Evolutionary conservation across 345 rosid species (phyloP).

Genomic region (Trapa bicornis): DNA sequence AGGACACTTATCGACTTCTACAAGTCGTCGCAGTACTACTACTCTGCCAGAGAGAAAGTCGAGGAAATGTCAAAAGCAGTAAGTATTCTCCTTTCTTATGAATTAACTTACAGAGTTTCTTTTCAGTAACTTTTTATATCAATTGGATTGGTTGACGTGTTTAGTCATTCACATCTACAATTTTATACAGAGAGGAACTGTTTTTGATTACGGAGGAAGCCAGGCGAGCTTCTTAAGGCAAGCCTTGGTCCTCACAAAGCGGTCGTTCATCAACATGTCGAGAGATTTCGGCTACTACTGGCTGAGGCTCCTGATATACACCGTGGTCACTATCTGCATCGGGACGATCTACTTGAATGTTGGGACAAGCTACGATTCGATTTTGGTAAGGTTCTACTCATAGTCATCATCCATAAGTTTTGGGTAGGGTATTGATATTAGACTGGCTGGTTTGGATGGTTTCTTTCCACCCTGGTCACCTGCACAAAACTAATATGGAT

Average conservation of each 20-base stretch:
- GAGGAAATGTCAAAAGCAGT: slow-evolving; percentile 81
- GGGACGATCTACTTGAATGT: slow-evolving; percentile 83
- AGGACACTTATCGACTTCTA: slow-evolving; percentile 48
- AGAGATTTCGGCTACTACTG: slow-evolving; percentile 96
- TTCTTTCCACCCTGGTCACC: too few relatives aligned
- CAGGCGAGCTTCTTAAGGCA: slow-evolving; percentile 93
- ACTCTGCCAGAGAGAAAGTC: slow-evolving; percentile 52
- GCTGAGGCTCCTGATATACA: slow-evolving; percentile 79
- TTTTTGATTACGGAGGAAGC: slow-evolving; percentile 85
- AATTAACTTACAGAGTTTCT: too few relatives aligned
- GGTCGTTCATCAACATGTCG: slow-evolving; percentile 88
- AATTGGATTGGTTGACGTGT: too few relatives aligned
- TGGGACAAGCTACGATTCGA: slow-evolving; percentile 73
- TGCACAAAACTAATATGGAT: too few relatives aligned
- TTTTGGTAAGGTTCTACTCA: slow-evolving; percentile 40
- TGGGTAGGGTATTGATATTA: too few relatives aligned
- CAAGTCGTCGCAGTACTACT: slow-evolving; percentile 51
- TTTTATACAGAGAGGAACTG: slow-evolving; percentile 70
- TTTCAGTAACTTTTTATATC: too few relatives aligned
- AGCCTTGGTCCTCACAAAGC: slow-evolving; percentile 64
- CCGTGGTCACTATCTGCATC: slow-evolving; percentile 71
- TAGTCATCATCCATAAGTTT: too few relatives aligned
- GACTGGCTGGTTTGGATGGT: too few relatives aligned
- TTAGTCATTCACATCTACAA: neutral
- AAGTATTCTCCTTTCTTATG: slow-evolving; percentile 18